Evolutionary conservation across 345 rosid species (phyloP).

Genomic region (Geranium brycei): DNA sequence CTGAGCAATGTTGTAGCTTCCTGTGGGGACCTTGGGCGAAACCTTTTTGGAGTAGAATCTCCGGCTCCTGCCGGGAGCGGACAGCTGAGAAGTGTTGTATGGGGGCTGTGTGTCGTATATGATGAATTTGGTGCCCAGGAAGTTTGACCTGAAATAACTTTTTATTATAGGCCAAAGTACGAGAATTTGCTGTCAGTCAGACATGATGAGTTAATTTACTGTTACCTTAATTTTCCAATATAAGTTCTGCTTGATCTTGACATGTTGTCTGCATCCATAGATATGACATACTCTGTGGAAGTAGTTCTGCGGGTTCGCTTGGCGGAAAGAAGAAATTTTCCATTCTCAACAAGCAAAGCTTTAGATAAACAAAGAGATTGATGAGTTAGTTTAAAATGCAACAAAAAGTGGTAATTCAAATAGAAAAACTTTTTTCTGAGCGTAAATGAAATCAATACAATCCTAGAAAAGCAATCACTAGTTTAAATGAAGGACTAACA

Average conservation of each 20-base stretch:
- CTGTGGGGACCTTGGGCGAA: slow-evolving; percentile 40
- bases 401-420: too few species aligned
- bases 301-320: slow-evolving; percentile 42
- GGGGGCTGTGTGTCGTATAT: slow-evolving; percentile 39
- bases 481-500: too few species aligned
- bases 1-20: slow-evolving; percentile 37
- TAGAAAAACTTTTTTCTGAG: too few species aligned
- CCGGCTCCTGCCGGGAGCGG: slow-evolving; percentile 30
- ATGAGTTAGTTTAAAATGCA: too few species aligned
- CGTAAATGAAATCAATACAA: too few species aligned
- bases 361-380: neutral
- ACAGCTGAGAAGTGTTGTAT: slow-evolving; percentile 22
- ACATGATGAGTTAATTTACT: neutral
- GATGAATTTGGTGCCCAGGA: slow-evolving; percentile 38
- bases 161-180: too few species aligned
- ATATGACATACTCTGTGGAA: slow-evolving; percentile 38
- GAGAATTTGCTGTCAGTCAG: too few species aligned
- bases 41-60: slow-evolving; percentile 38
- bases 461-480: too few species aligned
- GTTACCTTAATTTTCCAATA: slow-evolving; percentile 37
- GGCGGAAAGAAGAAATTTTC: slow-evolving; percentile 34
- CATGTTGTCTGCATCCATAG: slow-evolving; percentile 41
- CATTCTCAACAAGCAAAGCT: slow-evolving; percentile 36
- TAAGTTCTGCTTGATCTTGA: slow-evolving; percentile 39
- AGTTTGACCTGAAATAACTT: slow-evolving; percentile 29